Base-by-base conservation (phyloP, 257 asterid species). In the Coffea canephora region DNA sequence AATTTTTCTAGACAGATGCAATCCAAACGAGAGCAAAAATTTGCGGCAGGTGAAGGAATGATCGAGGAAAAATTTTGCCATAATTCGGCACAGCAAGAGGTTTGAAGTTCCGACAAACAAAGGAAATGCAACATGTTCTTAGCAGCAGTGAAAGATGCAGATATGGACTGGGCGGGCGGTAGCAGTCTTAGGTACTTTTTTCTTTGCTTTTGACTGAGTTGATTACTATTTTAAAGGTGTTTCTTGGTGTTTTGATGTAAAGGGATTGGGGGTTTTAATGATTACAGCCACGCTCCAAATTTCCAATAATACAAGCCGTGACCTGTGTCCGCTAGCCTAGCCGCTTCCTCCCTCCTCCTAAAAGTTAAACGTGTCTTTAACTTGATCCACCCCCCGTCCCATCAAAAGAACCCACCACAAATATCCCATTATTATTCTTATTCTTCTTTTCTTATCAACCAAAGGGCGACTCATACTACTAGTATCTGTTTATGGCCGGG, bases 231-330 rank as follows among this genome's bases (percentile, higher is more conserved):
- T 87, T 82, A 91, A 88, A 89, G 89, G 91, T 55, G 79, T 78
- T 76, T 57, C 71, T 79, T 83, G 89, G 88, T 87, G 83, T 88
- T 81, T 85, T 77, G 74, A 76, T 83, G 85, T 76, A 82, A 86
- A 87, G 84, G 84, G 52, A 71, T 65, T 41, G 12, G 64, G 71
- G 59, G 79, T 39, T 59, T 82, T 86, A 87, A 92, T 89, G 91
- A 92, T 92, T 86, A 80, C 87, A 80, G 27, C 93, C 94, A 91
- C 87, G 92, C 91, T 87, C 93, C 34, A 31, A 31, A 31, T 31
- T 31, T 31, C 34, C 90, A 85, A 83, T 83, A 77, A 84, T 82
- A 69, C 88, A 66, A 76, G n/a, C 62, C 64, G 50, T 80, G 72
- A 81, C 79, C 84, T 81, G 62, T 61, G 62, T 61, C 71, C 46